Evolutionary conservation across 2,329 filamentous ascomycete species (phyloP).

Genomic region (Calonectria honghensis): DNA sequence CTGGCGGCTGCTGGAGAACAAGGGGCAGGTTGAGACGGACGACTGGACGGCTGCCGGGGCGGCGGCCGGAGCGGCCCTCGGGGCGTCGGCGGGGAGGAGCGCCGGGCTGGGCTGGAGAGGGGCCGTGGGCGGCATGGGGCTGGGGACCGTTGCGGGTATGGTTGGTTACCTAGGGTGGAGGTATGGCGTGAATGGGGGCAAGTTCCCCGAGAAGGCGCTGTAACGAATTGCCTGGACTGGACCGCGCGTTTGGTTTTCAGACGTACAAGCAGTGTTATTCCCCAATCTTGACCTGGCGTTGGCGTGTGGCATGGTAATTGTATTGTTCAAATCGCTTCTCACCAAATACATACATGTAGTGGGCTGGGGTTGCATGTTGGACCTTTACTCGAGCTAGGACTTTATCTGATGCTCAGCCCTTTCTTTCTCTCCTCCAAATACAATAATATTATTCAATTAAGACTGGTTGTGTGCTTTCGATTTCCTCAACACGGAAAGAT

Average conservation of each 20-base stretch:
- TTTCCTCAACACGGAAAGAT: too few relatives aligned
- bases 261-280: constrained; percentile 13
- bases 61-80: constrained; percentile 59
- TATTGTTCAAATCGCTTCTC: too few relatives aligned
- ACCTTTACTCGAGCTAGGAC: too few relatives aligned
- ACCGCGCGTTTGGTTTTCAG: not conserved
- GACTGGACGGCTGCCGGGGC: constrained; percentile 71
- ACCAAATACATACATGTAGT: too few relatives aligned
- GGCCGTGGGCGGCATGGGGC: constrained; percentile 65
- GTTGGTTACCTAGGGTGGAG: constrained; percentile 69
- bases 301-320: constrained; percentile 55
- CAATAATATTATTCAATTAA: too few relatives aligned
- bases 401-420: too few relatives aligned
- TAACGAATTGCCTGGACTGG: not conserved
- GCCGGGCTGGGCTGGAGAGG: constrained; percentile 61
- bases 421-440: too few relatives aligned
- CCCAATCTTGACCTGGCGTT: not conserved
- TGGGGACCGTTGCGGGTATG: constrained; percentile 70
- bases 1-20: constrained; percentile 77
- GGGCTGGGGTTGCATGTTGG: too few relatives aligned
- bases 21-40: constrained; percentile 74
- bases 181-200: constrained; percentile 68
- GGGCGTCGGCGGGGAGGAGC: constrained; percentile 54
- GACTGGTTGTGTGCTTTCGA: too few relatives aligned
- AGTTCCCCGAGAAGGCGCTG: constrained; percentile 57